Base-by-base conservation (phyloP, 176 grass and related monocot genomes). In the Eragrostis curvula region DNA sequence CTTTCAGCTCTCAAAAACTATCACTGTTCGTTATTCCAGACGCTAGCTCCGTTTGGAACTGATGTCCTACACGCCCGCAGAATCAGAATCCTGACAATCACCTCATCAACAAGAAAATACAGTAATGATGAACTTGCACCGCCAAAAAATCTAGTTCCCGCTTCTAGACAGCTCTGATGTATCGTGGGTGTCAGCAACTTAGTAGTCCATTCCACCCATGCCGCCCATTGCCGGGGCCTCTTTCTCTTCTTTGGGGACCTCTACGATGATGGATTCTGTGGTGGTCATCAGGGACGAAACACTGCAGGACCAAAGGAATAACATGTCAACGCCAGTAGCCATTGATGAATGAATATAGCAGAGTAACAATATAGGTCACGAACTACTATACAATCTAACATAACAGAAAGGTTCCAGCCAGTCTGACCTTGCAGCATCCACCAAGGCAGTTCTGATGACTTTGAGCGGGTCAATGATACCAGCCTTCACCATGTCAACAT, bases 401-500 rank as follows among this genome's bases (percentile, higher is more conserved):
- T 45, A 30, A 41, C 0, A 68, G 32, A 16, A 63, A 76, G 55
- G 43, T 29, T 2, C 1, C 60, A 42, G 36, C 13, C 13, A 41
- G 66, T 55, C 47, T 90, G 85, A 94, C 96, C 96, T 99, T 24
- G 96, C 96, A 59, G 96, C 96, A 90, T 99, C 96, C 74, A 96
- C 91, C 81, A 99, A 89, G 1, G 96, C 96, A 88, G 96, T 99
- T 87, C 96, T 93, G 46, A 99, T 99, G 45, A 99, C 96, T 79
- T 99, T 99, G 69, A 99, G 88, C 7, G 96, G 93, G 24, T 99
- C 96, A n/a, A 99, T 94, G 67, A 99, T 99, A 85, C 96, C 96
- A 0, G 87, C 84, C 80, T 99, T 99, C 8, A 99, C 93, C 96
- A 99, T 96, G 83, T 99, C 96, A 3, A 99, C 93, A 21, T 99